These are phyloP conservation scores for Oenanthe sinensis DNA, from an alignment of 129 eudicot species.

Conservation along the genomic window DNA sequence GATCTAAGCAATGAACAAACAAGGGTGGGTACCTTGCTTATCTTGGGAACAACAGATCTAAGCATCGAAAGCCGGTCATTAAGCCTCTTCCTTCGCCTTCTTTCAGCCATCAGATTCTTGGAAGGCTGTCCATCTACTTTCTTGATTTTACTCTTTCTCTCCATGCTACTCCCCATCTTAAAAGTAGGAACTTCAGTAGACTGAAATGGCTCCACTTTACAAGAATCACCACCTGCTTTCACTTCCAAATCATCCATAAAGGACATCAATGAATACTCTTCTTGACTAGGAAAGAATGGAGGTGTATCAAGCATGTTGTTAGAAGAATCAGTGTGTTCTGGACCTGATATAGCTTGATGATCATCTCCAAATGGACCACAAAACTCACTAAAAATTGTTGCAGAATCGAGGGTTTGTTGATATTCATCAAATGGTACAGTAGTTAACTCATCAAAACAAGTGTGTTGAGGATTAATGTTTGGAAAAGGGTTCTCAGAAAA, in stretches of 20 bases:
- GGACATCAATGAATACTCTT: background rate
- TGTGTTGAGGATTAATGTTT: background rate
- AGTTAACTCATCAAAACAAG: constrained; percentile 4
- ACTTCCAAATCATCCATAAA: background rate
- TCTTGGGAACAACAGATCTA: constrained; percentile 11
- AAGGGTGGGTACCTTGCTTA: constrained; percentile 7
- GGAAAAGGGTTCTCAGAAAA: background rate
- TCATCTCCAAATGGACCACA: constrained; percentile 1
- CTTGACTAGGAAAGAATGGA: constrained; percentile 2
- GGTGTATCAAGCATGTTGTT: constrained; percentile 8
- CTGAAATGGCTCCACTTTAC: constrained; percentile 1
- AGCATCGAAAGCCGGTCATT: constrained; percentile 7
- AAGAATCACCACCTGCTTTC: background rate
- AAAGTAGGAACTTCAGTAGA: background rate
- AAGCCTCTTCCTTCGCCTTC: constrained; percentile 7
- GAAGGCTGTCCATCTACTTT: constrained; percentile 1
- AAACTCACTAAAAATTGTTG: background rate
- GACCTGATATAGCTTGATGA: background rate
- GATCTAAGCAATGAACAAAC: background rate
- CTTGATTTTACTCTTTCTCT: background rate
- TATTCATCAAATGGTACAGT: background rate
- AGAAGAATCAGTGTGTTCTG: constrained; percentile 9
- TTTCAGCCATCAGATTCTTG: constrained; percentile 7
- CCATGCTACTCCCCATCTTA: background rate
- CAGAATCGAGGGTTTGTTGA: background rate